Conservation (phyloP, 169 alveolate genomes). For the Plasmodium falciparum region DNA sequence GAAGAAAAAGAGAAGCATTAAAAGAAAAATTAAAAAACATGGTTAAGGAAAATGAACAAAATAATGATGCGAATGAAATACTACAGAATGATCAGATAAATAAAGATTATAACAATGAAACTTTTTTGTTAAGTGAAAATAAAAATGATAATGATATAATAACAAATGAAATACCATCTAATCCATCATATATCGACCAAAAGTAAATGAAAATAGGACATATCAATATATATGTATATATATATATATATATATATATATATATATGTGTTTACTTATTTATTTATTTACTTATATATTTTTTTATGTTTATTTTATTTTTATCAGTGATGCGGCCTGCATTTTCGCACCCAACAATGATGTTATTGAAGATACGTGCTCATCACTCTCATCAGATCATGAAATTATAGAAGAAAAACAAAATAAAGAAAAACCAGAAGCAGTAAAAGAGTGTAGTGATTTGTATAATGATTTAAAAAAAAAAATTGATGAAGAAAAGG, state of each 20-base stretch:
- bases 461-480: slow-evolving; percentile 78
- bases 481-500: slow-evolving; percentile 80
- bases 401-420: slow-evolving; percentile 55
- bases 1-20: slow-evolving; percentile 72
- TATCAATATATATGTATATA: not conserved
- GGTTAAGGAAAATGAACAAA: not conserved
- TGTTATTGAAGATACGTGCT: slow-evolving; percentile 69
- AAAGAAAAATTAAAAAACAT: slow-evolving; percentile 50
- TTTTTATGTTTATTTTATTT: not conserved
- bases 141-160: slow-evolving; percentile 32
- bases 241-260: not conserved
- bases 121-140: slow-evolving; percentile 5
- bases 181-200: slow-evolving; percentile 43
- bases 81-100: slow-evolving; percentile 6
- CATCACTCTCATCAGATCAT: slow-evolving; percentile 73
- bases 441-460: slow-evolving; percentile 49
- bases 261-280: not conserved
- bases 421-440: slow-evolving; percentile 47
- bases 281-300: not conserved
- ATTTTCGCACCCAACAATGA: slow-evolving; percentile 73
- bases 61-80: not conserved
- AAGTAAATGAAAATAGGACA: slow-evolving; percentile 11
- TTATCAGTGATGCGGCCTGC: slow-evolving; percentile 59
- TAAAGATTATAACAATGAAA: slow-evolving; percentile 16
- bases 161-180: slow-evolving; percentile 28